Percentiles rank a stretch among this genome's conserved stretches.
phyloP scores from a whole-genome alignment of 805 yeast genomes.

The Metschnikowia borealis region DNA sequence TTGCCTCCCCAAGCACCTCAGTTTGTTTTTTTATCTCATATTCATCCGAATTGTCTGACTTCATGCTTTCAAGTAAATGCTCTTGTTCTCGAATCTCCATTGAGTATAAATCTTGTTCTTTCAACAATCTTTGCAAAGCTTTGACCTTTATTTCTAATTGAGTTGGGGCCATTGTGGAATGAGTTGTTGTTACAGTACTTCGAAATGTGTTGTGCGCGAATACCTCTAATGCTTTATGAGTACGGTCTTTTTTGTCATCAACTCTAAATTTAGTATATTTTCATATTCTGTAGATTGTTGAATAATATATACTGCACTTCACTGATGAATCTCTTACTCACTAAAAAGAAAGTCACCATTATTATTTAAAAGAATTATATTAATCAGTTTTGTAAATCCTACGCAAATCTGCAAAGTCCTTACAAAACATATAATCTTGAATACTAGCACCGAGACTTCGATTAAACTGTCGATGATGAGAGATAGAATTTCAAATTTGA shows the following conservation, averaged over 20 bases:
- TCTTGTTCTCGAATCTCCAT: slow-evolving; percentile 57
- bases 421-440: neutral
- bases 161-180: slow-evolving; percentile 57
- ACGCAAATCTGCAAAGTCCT: neutral
- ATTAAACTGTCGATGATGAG: too few relatives aligned
- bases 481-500: neutral
- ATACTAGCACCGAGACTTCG: neutral
- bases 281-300: too few relatives aligned
- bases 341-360: too few relatives aligned
- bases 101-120: slow-evolving; percentile 60
- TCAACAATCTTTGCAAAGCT: slow-evolving; percentile 64
- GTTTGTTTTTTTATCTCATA: slow-evolving; percentile 57
- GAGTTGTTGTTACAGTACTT: neutral
- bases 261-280: neutral
- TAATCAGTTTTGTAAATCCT: neutral
- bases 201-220: neutral
- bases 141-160: slow-evolving; percentile 65
- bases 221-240: neutral
- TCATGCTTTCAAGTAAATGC: slow-evolving; percentile 44
- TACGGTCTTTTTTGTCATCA: neutral
- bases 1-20: slow-evolving; percentile 35
- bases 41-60: slow-evolving; percentile 47
- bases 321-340: neutral
- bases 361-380: neutral
- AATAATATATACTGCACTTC: too few relatives aligned